phyloP scores from a whole-genome alignment of 305 asterid species.

The Fraxinus velutina region DNA sequence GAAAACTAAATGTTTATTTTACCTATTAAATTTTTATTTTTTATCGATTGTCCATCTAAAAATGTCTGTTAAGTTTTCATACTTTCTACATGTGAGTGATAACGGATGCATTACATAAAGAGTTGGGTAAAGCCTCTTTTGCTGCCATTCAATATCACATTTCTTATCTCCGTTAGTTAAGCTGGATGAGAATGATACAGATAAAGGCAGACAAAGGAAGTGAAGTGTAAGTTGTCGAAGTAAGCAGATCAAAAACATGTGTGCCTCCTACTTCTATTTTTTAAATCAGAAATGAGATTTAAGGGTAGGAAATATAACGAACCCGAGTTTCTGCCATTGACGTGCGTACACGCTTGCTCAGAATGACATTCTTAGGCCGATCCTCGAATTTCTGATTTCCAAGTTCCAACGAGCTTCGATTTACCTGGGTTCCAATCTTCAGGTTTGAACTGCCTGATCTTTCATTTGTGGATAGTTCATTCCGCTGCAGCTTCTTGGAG shows the following conservation, averaged over 20 bases:
- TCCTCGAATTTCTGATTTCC: slow-evolving; percentile 69
- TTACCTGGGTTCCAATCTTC: slow-evolving; percentile 73
- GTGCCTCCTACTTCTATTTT: not conserved
- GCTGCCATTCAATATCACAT: not conserved
- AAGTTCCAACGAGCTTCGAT: slow-evolving; percentile 60
- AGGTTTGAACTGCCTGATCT: slow-evolving; percentile 60
- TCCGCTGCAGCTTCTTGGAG: slow-evolving; percentile 74
- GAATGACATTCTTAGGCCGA: slow-evolving; percentile 68
- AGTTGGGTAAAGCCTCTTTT: not conserved
- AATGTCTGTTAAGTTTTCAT: not conserved
- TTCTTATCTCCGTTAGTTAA: not conserved
- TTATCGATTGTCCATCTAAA: slow-evolving; percentile 4
- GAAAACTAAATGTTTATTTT: slow-evolving; percentile 6
- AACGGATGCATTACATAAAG: not conserved
- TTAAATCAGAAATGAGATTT: slow-evolving; percentile 2
- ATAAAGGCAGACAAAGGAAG: not conserved
- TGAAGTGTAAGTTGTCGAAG: slow-evolving; percentile 6
- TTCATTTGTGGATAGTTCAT: slow-evolving; percentile 64
- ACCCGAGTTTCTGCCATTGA: slow-evolving; percentile 90
- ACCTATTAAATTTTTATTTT: slow-evolving; percentile 6
- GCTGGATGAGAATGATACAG: slow-evolving; percentile 13
- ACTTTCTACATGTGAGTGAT: not conserved
- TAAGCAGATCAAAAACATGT: not conserved
- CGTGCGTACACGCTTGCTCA: slow-evolving; percentile 86
- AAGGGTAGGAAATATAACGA: slow-evolving; percentile 30